A percentile compares a stretch with the other conserved stretches of the same genome.
These are phyloP conservation scores for Bathelium albidoporum DNA, from an alignment of 495 filamentous ascomycete genomes.

Conservation along the genomic window DNA sequence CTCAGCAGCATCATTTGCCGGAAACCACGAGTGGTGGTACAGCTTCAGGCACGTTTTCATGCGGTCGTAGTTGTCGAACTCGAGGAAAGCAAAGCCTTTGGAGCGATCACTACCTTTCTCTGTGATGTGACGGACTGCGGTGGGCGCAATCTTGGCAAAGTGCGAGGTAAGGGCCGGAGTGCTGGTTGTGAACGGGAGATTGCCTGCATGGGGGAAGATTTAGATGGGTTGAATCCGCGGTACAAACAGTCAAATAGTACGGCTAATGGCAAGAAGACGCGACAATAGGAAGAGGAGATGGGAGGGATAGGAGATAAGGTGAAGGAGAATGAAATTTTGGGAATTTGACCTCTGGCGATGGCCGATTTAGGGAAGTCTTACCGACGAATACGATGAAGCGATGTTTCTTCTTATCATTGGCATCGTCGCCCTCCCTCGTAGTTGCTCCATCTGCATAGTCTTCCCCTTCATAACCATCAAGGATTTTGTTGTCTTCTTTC, in stretches of 20 bases:
- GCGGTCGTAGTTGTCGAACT: slow-evolving; percentile 78
- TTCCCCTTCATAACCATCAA: not conserved
- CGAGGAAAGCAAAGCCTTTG: slow-evolving; percentile 85
- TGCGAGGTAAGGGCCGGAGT: slow-evolving; percentile 54
- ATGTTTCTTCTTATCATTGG: not conserved
- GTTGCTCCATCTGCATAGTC: not conserved
- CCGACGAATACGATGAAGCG: slow-evolving; percentile 22
- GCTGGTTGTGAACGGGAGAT: slow-evolving; percentile 80
- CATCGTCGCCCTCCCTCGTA: not conserved
- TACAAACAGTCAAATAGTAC: too few relatives aligned
- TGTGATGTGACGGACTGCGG: slow-evolving; percentile 63
- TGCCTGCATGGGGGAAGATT: too few relatives aligned
- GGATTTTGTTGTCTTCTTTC: slow-evolving; percentile 6
- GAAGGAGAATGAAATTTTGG: not conserved
- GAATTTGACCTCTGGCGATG: not conserved
- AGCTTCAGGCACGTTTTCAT: slow-evolving; percentile 89
- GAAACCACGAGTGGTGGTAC: slow-evolving; percentile 76
- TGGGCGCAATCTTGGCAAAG: slow-evolving; percentile 66
- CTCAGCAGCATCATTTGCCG: slow-evolving; percentile 1
- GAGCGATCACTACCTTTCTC: slow-evolving; percentile 58
- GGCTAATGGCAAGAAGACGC: too few relatives aligned
- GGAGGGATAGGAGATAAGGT: not conserved
- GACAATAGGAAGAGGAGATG: too few relatives aligned
- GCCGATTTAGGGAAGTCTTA: not conserved
- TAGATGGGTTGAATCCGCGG: too few relatives aligned